Evolutionary conservation across 2,329 filamentous ascomycete genomes (phyloP).

Genomic region (Phaeosphaeria sp.): DNA sequence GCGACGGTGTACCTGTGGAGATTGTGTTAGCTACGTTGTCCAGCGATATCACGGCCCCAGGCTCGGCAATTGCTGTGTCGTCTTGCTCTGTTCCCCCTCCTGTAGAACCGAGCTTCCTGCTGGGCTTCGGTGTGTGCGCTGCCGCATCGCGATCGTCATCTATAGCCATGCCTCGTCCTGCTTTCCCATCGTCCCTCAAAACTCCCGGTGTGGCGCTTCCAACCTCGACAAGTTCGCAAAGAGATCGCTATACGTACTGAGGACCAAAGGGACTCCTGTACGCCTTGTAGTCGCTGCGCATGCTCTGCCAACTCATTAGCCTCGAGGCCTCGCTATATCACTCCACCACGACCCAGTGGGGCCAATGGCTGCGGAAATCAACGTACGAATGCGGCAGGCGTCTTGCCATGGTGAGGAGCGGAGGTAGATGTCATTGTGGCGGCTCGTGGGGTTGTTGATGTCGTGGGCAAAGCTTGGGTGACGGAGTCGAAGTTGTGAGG

Average conservation of each 20-base stretch:
- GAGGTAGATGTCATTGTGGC: constrained; percentile 22
- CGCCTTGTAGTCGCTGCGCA: constrained; percentile 52
- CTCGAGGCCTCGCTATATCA: not conserved
- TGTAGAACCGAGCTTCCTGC: no score
- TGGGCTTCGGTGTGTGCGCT: no score
- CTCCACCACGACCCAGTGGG: not conserved
- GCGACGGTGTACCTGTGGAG: constrained; percentile 58
- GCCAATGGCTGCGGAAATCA: constrained; percentile 15
- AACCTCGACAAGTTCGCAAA: not conserved
- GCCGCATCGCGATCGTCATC: not conserved
- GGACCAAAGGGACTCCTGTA: constrained; percentile 65
- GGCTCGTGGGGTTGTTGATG: constrained; percentile 7
- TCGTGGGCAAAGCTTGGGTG: not conserved
- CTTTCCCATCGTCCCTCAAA: not conserved
- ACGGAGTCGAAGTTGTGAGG: constrained; percentile 19
- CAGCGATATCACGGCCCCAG: not conserved
- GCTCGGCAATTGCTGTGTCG: not conserved
- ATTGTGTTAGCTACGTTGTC: not conserved
- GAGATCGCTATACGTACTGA: constrained; percentile 54
- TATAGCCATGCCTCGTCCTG: not conserved
- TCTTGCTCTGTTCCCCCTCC: no score
- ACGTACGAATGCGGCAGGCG: constrained; percentile 39
- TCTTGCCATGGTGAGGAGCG: constrained; percentile 28
- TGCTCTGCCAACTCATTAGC: constrained; percentile 32
- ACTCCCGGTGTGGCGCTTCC: no score